These are phyloP conservation scores for Eimeria praecox DNA, from an alignment of 169 alveolate species.

Conservation along the genomic window DNA sequence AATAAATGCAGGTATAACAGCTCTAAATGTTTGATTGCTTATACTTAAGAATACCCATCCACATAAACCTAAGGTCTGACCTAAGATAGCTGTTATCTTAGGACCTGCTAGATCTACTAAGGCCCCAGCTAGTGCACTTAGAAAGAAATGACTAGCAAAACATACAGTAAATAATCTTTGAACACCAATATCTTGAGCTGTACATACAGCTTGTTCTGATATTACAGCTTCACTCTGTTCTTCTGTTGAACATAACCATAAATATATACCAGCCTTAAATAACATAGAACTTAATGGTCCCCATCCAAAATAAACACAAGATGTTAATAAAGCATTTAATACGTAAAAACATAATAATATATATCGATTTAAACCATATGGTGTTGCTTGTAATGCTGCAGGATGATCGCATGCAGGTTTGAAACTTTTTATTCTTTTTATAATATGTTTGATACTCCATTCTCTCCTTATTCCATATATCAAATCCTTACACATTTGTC, in stretches of 20 bases:
- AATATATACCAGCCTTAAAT: background rate
- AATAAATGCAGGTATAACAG: constrained; percentile 15
- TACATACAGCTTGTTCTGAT: constrained; percentile 64
- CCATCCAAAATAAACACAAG: constrained; percentile 73
- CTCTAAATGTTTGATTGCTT: background rate
- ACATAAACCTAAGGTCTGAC: constrained; percentile 81
- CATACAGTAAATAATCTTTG: constrained; percentile 84
- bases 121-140: constrained; percentile 85
- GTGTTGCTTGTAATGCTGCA: constrained; percentile 71
- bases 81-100: constrained; percentile 83
- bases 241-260: background rate
- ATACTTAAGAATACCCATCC: constrained; percentile 83
- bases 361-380: constrained; percentile 63
- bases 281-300: constrained; percentile 53
- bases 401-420: constrained; percentile 62
- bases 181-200: constrained; percentile 85
- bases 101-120: constrained; percentile 85
- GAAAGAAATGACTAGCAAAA: constrained; percentile 77
- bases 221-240: background rate
- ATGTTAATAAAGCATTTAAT: constrained; percentile 24
- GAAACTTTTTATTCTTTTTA: too few relatives aligned
- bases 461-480: too few relatives aligned
- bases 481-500: too few relatives aligned
- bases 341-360: constrained; percentile 31
- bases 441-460: too few relatives aligned